phyloP scores from a whole-genome alignment of 139 green algal genomes.

The Dunaliella primolecta region DNA sequence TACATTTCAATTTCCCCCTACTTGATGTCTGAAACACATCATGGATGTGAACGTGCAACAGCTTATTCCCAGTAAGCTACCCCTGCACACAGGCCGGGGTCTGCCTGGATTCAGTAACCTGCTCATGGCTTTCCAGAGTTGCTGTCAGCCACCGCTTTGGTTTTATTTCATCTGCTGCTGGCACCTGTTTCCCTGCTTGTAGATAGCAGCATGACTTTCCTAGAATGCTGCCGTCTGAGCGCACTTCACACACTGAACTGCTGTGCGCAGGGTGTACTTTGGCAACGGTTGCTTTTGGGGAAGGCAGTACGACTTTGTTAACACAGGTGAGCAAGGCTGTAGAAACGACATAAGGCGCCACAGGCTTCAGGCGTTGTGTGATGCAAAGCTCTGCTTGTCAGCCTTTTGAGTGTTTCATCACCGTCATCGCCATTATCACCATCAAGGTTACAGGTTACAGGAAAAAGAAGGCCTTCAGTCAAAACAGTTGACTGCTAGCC shows the following conservation, averaged over 20 bases:
- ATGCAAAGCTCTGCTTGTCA: too few species aligned
- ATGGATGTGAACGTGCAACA: too few species aligned
- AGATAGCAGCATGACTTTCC: not conserved
- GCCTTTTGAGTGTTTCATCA: not conserved
- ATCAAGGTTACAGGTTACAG: too few species aligned
- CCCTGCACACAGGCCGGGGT: too few species aligned
- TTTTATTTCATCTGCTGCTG: not conserved
- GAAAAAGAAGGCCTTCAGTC: not conserved
- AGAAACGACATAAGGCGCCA: not conserved
- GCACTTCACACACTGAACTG: not conserved
- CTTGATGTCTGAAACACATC: too few species aligned
- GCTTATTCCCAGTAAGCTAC: too few species aligned
- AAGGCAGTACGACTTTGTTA: constrained; percentile 30
- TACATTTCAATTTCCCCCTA: too few species aligned
- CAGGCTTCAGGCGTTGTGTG: too few species aligned
- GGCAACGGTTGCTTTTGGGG: constrained; percentile 56
- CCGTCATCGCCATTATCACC: not conserved
- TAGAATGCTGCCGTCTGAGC: not conserved
- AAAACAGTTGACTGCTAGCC: not conserved
- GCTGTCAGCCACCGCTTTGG: too few species aligned
- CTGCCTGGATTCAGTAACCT: not conserved
- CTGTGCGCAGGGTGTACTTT: constrained; percentile 40
- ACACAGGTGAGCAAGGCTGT: constrained; percentile 1
- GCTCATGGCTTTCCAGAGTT: too few species aligned
- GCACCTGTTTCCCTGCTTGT: not conserved